Conservation (phyloP, 148 eudicot species). For the Heliamphora exappendiculata region DNA sequence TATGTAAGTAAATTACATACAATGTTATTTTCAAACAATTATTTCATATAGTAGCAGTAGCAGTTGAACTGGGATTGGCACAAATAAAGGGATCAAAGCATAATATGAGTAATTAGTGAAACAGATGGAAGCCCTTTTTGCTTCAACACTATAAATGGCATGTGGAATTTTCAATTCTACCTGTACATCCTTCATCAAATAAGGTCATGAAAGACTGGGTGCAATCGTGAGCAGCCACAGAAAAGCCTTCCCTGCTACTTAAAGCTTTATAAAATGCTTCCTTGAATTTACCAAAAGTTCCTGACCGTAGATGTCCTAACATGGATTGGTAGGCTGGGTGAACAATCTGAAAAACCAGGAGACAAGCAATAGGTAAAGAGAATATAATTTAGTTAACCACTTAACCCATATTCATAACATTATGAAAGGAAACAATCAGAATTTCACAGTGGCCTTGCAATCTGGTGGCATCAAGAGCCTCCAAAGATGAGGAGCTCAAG, state of each 20-base stretch:
- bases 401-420: too few relatives aligned
- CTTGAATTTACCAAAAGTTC: conserved; percentile 59
- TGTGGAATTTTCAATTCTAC: too few relatives aligned
- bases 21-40: too few relatives aligned
- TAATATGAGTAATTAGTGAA: too few relatives aligned
- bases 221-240: conserved; percentile 52
- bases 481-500: not conserved
- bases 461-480: not conserved
- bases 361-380: conserved; percentile 5
- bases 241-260: conserved; percentile 58
- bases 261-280: conserved; percentile 65
- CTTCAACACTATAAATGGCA: too few relatives aligned
- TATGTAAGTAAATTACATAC: too few relatives aligned
- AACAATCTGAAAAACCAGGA: conserved; percentile 44
- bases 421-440: not conserved
- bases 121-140: too few relatives aligned
- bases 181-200: too few relatives aligned
- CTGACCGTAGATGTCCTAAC: conserved; percentile 70
- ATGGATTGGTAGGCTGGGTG: conserved; percentile 75
- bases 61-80: not conserved
- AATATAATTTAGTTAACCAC: not conserved
- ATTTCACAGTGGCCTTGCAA: not conserved
- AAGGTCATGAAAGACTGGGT: conserved; percentile 32
- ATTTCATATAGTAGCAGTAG: too few relatives aligned
- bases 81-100: not conserved